phyloP scores from a whole-genome alignment of 495 filamentous ascomycete genomes.

The Neurospora sp. region DNA sequence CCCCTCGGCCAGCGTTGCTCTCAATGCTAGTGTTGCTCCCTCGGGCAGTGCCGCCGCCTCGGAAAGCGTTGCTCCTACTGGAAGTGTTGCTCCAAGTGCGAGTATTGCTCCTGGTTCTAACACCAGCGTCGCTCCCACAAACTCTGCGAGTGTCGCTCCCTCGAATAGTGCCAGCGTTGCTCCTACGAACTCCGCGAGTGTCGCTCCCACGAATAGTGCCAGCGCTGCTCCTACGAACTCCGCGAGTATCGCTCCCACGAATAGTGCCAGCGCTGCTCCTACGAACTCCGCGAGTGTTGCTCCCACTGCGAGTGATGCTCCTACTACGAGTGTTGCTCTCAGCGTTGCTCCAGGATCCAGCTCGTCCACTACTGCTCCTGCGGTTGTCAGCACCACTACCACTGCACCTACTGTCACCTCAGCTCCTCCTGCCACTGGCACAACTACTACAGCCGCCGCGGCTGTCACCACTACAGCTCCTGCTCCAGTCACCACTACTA shows the following conservation, averaged over 20 bases:
- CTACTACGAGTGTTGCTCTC: neutral
- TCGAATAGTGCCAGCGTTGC: neutral
- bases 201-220: too few relatives aligned
- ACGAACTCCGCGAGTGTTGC: neutral
- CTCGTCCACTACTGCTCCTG: neutral
- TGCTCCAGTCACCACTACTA: neutral
- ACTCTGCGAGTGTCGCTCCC: neutral
- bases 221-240: neutral
- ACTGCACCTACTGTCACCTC: constrained; percentile 13
- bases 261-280: neutral
- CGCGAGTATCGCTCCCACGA: neutral
- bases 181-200: neutral
- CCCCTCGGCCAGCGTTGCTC: neutral
- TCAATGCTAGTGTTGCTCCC: neutral
- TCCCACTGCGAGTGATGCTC: neutral
- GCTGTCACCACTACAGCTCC: too few relatives aligned
- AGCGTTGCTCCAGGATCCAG: neutral
- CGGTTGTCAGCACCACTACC: neutral
- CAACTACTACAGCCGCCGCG: neutral
- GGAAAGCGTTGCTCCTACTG: neutral
- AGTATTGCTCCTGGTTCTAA: neutral
- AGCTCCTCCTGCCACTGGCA: neutral
- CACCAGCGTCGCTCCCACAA: neutral
- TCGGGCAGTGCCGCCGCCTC: neutral
- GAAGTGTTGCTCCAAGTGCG: neutral